phyloP scores from a whole-genome alignment of 1,139 yeast genomes.

The Candida labiduridarum region DNA sequence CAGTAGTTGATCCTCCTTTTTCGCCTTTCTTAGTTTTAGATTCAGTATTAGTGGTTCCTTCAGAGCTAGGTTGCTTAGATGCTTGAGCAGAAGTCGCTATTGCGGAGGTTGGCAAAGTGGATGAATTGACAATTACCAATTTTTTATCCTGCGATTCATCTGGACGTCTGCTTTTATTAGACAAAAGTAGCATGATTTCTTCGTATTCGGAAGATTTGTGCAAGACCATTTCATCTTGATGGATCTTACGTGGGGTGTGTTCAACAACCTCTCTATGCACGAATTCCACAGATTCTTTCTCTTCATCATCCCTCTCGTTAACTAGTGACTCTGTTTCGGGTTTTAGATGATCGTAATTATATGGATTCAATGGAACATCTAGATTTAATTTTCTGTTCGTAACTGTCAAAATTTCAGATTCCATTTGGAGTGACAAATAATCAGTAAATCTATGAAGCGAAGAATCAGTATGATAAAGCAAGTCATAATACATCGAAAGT shows the following conservation, averaged over 20 bases:
- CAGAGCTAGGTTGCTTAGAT: slow-evolving; percentile 21
- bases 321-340: slow-evolving; percentile 53
- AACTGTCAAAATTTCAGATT: slow-evolving; percentile 76
- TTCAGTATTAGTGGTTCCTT: slow-evolving; percentile 25
- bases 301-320: slow-evolving; percentile 36
- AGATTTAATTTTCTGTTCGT: slow-evolving; percentile 78
- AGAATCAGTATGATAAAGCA: slow-evolving; percentile 80
- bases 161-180: slow-evolving; percentile 41
- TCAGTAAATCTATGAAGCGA: slow-evolving; percentile 79
- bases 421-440: slow-evolving; percentile 73
- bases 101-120: slow-evolving; percentile 18
- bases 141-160: slow-evolving; percentile 44
- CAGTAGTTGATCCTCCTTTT: slow-evolving; percentile 20
- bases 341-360: slow-evolving; percentile 45
- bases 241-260: slow-evolving; percentile 45
- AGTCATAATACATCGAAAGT: slow-evolving; percentile 79
- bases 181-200: slow-evolving; percentile 71
- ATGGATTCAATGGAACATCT: slow-evolving; percentile 73
- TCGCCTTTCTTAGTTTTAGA: slow-evolving; percentile 29
- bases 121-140: slow-evolving; percentile 44
- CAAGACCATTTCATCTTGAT: slow-evolving; percentile 47
- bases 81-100: slow-evolving; percentile 23
- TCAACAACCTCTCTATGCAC: slow-evolving; percentile 52
- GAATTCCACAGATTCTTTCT: slow-evolving; percentile 34
- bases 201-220: slow-evolving; percentile 89